Base-by-base conservation (phyloP, 202 grass and related monocot species). In the Setaria viridis region DNA sequence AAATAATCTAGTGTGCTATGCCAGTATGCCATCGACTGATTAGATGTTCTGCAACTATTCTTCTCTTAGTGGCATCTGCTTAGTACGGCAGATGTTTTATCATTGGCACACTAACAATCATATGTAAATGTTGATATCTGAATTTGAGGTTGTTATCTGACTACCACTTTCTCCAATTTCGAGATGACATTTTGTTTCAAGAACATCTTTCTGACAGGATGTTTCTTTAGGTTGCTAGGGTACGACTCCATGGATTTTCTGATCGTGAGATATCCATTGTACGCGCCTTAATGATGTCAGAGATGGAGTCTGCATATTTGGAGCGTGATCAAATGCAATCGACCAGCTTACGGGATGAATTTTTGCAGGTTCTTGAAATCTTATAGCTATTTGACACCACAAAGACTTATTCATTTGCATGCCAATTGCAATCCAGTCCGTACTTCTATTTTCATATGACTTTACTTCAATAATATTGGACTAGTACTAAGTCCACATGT, bases 241-340 rank as follows among this genome's bases (percentile, higher is more conserved):
- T 94, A 39, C 79, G 96, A 51, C 88, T 96, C 43, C 93, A 99
- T 91, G 96, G 96, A 66, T 96, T 99, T 91, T 99, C 96, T 79
- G 93, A 99, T 67, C 91, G 91, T 87, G 96, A 99, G 86, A 92
- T 99, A 96, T 94, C 97, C 68, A 99, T 99, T 83, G 91, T 94
- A 46, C 88, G 93, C 30, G 90, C 93, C 73, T 87, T 99, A 90
- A 94, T 99, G 97, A 96, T 94, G 93, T 99, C 97, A 80, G 97
- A 99, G 76, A 99, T 99, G 29, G 97, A 99, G 59, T 99, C 96
- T 84, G 93, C 91, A 67, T 99, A 92, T 91, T 80, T 99, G 88
- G 96, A 99, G 79, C 90, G 96, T 47, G 96, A 99, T 76, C 96
- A 99, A 90, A 99, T 96, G 96, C 93, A 99, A 76, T 99, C 96